Evolutionary conservation across 2,329 filamentous ascomycete genomes (phyloP).

Genomic region (Aspergillus latus): DNA sequence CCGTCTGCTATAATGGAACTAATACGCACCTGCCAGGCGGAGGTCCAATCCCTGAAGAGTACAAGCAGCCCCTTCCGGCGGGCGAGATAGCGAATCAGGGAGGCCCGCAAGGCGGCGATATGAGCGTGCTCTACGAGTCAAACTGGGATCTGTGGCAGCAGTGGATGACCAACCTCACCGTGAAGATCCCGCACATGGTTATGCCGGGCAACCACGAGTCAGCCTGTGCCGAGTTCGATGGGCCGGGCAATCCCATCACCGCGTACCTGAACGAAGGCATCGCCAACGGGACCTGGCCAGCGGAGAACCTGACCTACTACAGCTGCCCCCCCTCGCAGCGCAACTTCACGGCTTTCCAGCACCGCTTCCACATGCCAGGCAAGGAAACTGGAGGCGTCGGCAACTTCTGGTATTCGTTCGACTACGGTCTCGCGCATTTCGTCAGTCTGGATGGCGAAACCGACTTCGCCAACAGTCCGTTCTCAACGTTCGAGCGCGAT

Average conservation of each 20-base stretch:
- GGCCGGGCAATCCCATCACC: constrained; percentile 45
- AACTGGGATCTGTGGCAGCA: constrained; percentile 57
- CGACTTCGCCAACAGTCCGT: constrained; percentile 51
- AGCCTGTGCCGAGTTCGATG: constrained; percentile 51
- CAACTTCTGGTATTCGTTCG: constrained; percentile 58
- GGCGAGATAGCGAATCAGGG: constrained; percentile 51
- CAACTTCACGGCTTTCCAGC: constrained; percentile 54
- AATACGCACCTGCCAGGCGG: constrained; percentile 41
- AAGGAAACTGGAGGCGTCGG: constrained; percentile 49
- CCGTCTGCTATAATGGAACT: constrained; percentile 55
- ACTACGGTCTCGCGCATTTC: constrained; percentile 56
- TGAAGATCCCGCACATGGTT: constrained; percentile 52
- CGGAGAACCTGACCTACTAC: constrained; percentile 49
- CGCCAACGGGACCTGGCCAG: constrained; percentile 44
- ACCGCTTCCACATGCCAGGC: constrained; percentile 55
- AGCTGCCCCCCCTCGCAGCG: constrained; percentile 54
- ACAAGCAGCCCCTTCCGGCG: constrained; percentile 46
- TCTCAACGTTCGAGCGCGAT: constrained; percentile 48
- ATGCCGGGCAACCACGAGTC: constrained; percentile 54
- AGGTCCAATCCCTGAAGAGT: constrained; percentile 39
- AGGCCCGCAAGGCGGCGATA: constrained; percentile 49
- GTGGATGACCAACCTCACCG: constrained; percentile 47
- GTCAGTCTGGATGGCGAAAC: constrained; percentile 51
- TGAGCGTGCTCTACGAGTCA: constrained; percentile 52
- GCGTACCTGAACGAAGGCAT: constrained; percentile 50